Evolutionary conservation across 495 filamentous ascomycete genomes (phyloP).

Genomic region (Penicillium odoratum): DNA sequence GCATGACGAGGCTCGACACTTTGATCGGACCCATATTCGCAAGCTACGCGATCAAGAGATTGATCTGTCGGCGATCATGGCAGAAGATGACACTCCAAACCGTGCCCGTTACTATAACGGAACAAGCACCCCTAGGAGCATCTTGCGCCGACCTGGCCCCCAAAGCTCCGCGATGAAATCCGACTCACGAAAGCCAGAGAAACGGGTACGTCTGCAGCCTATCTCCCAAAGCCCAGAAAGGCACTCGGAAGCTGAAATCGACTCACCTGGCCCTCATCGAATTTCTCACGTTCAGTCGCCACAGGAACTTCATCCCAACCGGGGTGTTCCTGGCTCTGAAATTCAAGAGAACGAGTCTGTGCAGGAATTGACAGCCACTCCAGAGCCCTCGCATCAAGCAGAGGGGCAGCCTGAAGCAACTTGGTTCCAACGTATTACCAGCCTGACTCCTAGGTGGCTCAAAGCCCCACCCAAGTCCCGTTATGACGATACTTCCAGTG

Average conservation of each 20-base stretch:
- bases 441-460: slow-evolving; percentile 43
- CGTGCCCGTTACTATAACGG: slow-evolving; percentile 43
- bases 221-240: slow-evolving; percentile 31
- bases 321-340: slow-evolving; percentile 18
- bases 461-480: slow-evolving; percentile 31
- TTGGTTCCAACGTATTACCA: slow-evolving; percentile 42
- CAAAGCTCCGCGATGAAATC: slow-evolving; percentile 18
- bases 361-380: slow-evolving; percentile 27
- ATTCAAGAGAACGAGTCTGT: slow-evolving; percentile 15
- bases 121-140: slow-evolving; percentile 35
- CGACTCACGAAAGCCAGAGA: slow-evolving; percentile 18
- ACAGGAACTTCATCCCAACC: slow-evolving; percentile 19
- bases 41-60: slow-evolving; percentile 42
- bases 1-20: slow-evolving; percentile 26
- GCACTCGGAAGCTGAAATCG: slow-evolving; percentile 21
- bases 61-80: slow-evolving; percentile 37
- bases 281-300: not conserved
- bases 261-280: slow-evolving; percentile 9
- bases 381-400: slow-evolving; percentile 20
- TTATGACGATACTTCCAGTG: slow-evolving; percentile 21
- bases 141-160: slow-evolving; percentile 17
- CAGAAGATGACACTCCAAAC: slow-evolving; percentile 42
- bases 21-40: slow-evolving; percentile 38
- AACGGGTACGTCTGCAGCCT: slow-evolving; percentile 24
- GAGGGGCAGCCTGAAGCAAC: slow-evolving; percentile 22